phyloP scores from a whole-genome alignment of 1,284 basidiomycete genomes.

The Amylostereum areolatum region DNA sequence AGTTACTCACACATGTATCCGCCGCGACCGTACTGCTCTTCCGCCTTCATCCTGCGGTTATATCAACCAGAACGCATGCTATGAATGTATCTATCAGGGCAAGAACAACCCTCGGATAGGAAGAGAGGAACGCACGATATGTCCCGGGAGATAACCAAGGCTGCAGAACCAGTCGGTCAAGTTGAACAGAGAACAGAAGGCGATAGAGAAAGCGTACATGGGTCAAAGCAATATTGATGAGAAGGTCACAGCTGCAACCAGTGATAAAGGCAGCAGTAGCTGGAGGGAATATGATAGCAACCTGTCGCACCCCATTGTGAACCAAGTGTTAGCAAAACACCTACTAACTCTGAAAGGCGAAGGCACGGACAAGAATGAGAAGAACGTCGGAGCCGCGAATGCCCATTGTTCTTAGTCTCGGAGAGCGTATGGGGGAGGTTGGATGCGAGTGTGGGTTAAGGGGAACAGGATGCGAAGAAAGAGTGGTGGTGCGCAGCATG shows the following conservation, averaged over 20 bases:
- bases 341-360: neutral
- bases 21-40: conserved; percentile 50
- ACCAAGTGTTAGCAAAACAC: neutral
- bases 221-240: conserved; percentile 79
- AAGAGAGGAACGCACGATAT: conserved; percentile 38
- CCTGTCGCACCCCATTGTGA: conserved; percentile 30
- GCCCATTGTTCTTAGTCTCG: conserved; percentile 7
- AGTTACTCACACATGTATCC: conserved; percentile 42
- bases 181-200: neutral
- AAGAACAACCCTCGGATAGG: conserved; percentile 35
- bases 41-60: conserved; percentile 55
- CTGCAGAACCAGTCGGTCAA: conserved; percentile 25
- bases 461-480: too few species aligned
- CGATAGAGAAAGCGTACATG: conserved; percentile 36
- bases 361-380: conserved; percentile 22
- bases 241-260: conserved; percentile 73
- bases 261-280: conserved; percentile 70
- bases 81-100: neutral
- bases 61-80: conserved; percentile 47
- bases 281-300: conserved; percentile 73
- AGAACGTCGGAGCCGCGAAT: conserved; percentile 17
- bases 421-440: neutral
- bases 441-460: neutral
- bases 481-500: too few species aligned
- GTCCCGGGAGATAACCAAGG: conserved; percentile 72